Evolutionary conservation across 345 rosid species (phyloP), one percentile per base, ranked within the genome.

Genomic region (Euphorbia tirucalli): DNA sequence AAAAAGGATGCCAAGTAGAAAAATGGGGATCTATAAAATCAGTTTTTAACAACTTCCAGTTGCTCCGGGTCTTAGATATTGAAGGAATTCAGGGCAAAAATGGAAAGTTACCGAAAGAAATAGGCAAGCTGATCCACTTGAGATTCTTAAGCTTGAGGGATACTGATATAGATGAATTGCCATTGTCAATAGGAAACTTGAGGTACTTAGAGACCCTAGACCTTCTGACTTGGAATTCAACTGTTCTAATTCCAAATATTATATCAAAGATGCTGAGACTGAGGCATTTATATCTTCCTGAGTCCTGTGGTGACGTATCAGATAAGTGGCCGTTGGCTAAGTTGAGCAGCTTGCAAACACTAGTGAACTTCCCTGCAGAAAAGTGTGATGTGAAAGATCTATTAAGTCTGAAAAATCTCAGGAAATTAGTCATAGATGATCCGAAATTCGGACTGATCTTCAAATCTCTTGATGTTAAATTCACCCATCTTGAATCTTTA

Each of bases 91-190:
- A 14, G 4, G 3, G 46, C 9, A 0, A 3, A 1, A 44, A 19
- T 30, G 77, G 77, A 3, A 75, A 43, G 22, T n/a, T 84, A 19
- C 82, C 77, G 0, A 55, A 63, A 56, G 74, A 11, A 18, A 70
- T 82, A 5, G 81, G 87, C 0, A 60, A 68, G 4, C 79, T 87
- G 57, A 76, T 82, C 16, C 86, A 79, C 30, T 68, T 83, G 55
- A 77, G 77, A 65, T 80, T 72, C 67, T 65, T 77, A 50, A 66
- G 77, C 55, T 18, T 77, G 48, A 59, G 71, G 10, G 56, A 2
- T 1, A 41, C 54, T 35, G 46, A 5, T 2, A 35, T 69, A 14
- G 7, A 44, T 0, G 31, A 43, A 68, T 19, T 83, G 73, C 74
- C 83, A 14, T 15, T 37, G 28, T 61, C 75, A 22, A 43, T 83